phyloP scores from a whole-genome alignment of 768 basidiomycete genomes.

The Terana coerulea region DNA sequence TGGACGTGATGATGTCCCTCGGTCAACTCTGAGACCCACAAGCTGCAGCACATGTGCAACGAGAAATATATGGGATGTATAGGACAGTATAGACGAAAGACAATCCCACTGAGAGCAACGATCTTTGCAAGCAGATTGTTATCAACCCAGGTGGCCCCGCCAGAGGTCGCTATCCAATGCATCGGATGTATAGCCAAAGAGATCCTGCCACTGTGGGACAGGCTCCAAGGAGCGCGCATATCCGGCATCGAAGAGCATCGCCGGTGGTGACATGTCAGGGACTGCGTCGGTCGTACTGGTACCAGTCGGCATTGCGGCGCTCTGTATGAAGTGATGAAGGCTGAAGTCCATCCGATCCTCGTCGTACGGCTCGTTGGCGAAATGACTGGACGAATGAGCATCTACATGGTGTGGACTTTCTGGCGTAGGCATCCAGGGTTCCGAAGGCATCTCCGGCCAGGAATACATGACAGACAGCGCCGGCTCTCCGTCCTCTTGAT shows the following conservation, averaged over 20 bases:
- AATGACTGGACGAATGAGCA: conserved; percentile 7
- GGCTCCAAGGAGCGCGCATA: not conserved
- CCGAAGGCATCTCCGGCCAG: conserved; percentile 40
- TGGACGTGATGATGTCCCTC: too few relatives aligned
- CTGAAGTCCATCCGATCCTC: conserved; percentile 48
- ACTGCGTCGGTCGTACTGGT: too few relatives aligned
- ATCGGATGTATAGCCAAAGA: not conserved
- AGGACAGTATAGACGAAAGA: too few relatives aligned
- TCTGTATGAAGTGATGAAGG: conserved; percentile 34
- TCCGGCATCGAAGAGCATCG: too few relatives aligned
- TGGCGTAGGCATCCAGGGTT: conserved; percentile 3
- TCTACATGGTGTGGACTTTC: not conserved
- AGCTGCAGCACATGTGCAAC: too few relatives aligned
- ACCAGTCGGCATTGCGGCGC: not conserved
- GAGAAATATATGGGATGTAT: too few relatives aligned
- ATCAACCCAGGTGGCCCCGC: too few relatives aligned
- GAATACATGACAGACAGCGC: conserved; percentile 30
- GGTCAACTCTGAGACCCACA: too few relatives aligned
- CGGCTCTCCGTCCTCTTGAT: conserved; percentile 22
- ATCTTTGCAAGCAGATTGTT: too few relatives aligned
- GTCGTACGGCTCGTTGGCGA: conserved; percentile 22
- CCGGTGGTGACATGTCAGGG: too few relatives aligned
- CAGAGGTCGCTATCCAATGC: too few relatives aligned
- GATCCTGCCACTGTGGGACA: not conserved
- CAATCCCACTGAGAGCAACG: too few relatives aligned